Base-by-base conservation (phyloP, 129 eudicot species). In the Chrysanthemum makinoi region DNA sequence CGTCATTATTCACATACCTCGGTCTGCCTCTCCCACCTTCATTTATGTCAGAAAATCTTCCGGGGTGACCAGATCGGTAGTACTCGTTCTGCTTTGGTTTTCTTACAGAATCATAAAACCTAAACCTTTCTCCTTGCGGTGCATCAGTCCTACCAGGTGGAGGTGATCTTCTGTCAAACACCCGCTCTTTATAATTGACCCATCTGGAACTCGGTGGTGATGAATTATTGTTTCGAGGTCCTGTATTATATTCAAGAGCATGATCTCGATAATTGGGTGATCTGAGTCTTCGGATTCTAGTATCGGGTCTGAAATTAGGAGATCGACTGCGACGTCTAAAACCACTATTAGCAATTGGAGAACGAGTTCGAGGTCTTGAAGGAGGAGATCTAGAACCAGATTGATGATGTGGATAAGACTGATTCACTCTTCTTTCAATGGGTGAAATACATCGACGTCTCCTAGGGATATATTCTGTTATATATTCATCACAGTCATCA, bases 361-460 rank as follows among this genome's bases (percentile, higher is more conserved):
- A 80, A 16, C 84, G 84, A 15, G 81, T 76, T 59, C 79, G 72
- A n/a, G 85, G 77, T 65, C 82, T 72, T 39, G 85, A 70, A 47
- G 78, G 81, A 6, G 85, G 46, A 39, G 46, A 81, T 35, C 80
- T 77, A 39, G 78, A 72, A 26, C 61, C 69, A 17, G 75, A 79
- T 6, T 66, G 79, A 14, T 49, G 52, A 72, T 77, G 66, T 71
- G 35, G 55, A 73, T 73, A 73, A 14, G 61, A 24, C 18, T 60
- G 52, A n/a, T 44, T 64, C 49, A 69, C 74, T 70, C 85, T 76
- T 52, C 85, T 73, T 67, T 55, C 82, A 17, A 65, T 35, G 15
- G 85, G 85, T 50, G 85, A 81, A 81, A 72, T 33, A 51, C 82
- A 76, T 9, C 79, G 72, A 49, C 76, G 78, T 30, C 82, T 44